phyloP scores from a whole-genome alignment of 805 yeast species.

The Ogataea thermomethanolica region DNA sequence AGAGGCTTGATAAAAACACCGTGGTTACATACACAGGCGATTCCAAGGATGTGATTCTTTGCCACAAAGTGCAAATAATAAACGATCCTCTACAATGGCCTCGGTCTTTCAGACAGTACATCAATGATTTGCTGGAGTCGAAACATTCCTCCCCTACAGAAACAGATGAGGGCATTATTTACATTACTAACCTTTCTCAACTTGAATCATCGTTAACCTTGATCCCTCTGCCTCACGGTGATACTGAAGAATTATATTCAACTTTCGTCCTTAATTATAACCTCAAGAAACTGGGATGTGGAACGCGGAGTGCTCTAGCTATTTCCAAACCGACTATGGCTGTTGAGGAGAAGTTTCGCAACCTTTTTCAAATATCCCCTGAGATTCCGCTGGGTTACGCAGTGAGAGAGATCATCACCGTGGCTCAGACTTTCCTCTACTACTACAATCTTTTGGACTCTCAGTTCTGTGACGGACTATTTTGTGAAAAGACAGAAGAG shows the following conservation, averaged over 20 bases:
- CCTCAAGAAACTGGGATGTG: constrained; percentile 72
- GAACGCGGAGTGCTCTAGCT: constrained; percentile 78
- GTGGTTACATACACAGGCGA: constrained; percentile 88
- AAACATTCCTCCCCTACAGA: constrained; percentile 63
- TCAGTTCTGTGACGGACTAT: constrained; percentile 73
- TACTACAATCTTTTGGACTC: constrained; percentile 75
- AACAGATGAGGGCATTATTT: constrained; percentile 57
- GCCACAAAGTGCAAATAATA: constrained; percentile 51
- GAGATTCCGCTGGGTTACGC: constrained; percentile 61
- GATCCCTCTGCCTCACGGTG: constrained; percentile 64
- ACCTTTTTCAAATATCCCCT: constrained; percentile 58
- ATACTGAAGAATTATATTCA: constrained; percentile 42
- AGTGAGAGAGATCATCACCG: constrained; percentile 65
- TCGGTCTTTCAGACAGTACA: constrained; percentile 50
- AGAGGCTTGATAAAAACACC: constrained; percentile 60
- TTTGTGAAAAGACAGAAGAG: constrained; percentile 71
- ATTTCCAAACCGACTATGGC: constrained; percentile 73
- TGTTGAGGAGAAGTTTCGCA: constrained; percentile 74
- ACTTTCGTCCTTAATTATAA: constrained; percentile 72
- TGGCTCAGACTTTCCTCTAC: constrained; percentile 71
- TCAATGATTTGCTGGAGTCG: constrained; percentile 61
- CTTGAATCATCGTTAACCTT: constrained; percentile 66
- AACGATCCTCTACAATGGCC: constrained; percentile 50
- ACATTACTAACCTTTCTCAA: constrained; percentile 78
- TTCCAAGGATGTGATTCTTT: constrained; percentile 56